Evolutionary conservation across 176 grass and related monocot species (phyloP), one percentile per base, ranked within the genome.

Genomic region (Avena sativa): DNA sequence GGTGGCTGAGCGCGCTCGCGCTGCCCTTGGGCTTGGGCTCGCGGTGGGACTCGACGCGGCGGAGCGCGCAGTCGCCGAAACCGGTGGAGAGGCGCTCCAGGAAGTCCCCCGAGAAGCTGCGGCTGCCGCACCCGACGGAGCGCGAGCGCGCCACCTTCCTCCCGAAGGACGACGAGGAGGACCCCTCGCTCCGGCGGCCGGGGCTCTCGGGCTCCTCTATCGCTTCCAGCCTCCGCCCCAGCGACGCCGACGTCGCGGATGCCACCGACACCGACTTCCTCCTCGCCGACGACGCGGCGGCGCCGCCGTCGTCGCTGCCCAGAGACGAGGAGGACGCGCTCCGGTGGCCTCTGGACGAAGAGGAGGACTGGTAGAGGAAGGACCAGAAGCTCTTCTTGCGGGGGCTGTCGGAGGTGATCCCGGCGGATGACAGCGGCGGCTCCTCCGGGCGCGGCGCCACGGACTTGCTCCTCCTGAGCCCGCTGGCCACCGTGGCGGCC

Each of bases 361-460:
- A 84, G 53, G 93, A 93, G 51, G 87, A 89, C 0, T 91, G 86
- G 89, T 96, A 92, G 80, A 99, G 89, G 89, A 99, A 97, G 17
- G 97, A 99, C 97, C 97, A 99, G 26, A 99, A 99, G 87, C 97
- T 94, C 92, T 99, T 99, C 91, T 99, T 99, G 32, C 92, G 76
- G 12, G 97, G 92, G 80, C 92, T 94, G 44, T 99, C 91, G 8
- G 79, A 63, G 60, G 94, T 74, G 75, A 88, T 40, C 44, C 79
- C 44, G 9, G 81, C 36, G 28, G 82, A 62, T 21, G 82, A 62
- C 28, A 34, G 67, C 12, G 4, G 64, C 52, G 69, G 86, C 16
- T 88, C 84, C 20, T 88, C 90, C 16, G 94, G 87, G 19, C 93
- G 90, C 67, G 97, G 87, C 55, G 85, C 94, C 12, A 96, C 92